Base-by-base conservation (phyloP, 768 basidiomycete species). In the Rhizopogon salebrosus region DNA sequence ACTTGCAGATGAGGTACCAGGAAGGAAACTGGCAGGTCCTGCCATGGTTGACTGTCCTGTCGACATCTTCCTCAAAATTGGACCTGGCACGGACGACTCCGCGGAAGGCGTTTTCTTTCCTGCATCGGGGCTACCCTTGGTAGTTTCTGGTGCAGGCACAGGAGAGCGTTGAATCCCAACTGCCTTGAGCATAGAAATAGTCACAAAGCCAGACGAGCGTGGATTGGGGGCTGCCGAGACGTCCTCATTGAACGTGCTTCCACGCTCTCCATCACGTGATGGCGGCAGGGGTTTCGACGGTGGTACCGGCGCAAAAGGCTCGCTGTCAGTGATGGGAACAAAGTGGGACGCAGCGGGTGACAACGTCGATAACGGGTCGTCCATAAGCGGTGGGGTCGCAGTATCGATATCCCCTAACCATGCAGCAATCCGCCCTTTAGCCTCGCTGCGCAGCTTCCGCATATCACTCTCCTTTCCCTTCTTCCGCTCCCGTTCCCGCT, bases 121-220 rank as follows among this genome's bases (percentile, higher is more conserved):
- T 6, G 13, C 45, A 35, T 31, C 22, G 18, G 16, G 34, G 20
- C 34, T 10, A 16, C 14, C 18, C 10, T 16, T 35, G 2, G 23
- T 24, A 18, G 26, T 14, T 16, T 26, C 34, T 16, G 49, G 31
- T 11, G 27, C 27, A 31, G 39, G 23, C 31, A 29, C 39, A 35
- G 54, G 46, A 22, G 52, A 34, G 8, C 38, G 50, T 31, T 46
- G 50, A 29, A 24, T 18, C 49, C 34, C n/a, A 27, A 36, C 41
- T 11, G 45, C 69, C 49, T 77, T 79, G 45, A 80, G 72, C 0
- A 80, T 79, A 5, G 77, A 74, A 11, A 89, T 78, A 0, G 87
- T 82, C 18, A 88, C 75, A 59, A 90, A 90, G 1, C 87, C 88
- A 48, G 86, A 88, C 2, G 87, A 89, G 3, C 87, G 82, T 24